These are phyloP conservation scores for Trichothecium sympodiale DNA, from an alignment of 2,329 filamentous ascomycete genomes.

Conservation along the genomic window DNA sequence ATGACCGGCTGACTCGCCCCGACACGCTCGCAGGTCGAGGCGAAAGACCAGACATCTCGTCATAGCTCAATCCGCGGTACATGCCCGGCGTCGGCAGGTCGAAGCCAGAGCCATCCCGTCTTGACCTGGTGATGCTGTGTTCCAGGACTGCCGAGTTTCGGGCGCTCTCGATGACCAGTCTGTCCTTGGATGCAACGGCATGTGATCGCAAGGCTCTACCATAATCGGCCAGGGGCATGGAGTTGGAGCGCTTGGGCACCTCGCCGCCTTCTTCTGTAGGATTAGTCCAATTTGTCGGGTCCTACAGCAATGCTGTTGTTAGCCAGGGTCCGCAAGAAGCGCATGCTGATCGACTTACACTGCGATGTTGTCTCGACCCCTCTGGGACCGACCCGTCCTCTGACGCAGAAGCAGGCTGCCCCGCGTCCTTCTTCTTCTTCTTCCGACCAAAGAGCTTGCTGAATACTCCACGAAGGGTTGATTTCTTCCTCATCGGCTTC, in stretches of 20 bases:
- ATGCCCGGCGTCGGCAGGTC: slow-evolving; percentile 7
- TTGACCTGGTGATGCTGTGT: slow-evolving; percentile 22
- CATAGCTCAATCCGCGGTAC: slow-evolving; percentile 16
- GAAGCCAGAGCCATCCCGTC: slow-evolving; percentile 7
- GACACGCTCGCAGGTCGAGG: slow-evolving; percentile 52
- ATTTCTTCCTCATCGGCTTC: slow-evolving; percentile 43
- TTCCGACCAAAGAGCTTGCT: slow-evolving; percentile 48
- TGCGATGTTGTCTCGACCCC: neutral
- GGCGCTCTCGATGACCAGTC: slow-evolving; percentile 39
- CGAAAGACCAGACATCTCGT: slow-evolving; percentile 42
- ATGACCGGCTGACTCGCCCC: slow-evolving; percentile 30
- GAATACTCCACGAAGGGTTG: slow-evolving; percentile 42
- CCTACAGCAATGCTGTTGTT: no score
- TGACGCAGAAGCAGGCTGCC: neutral
- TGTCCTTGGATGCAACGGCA: slow-evolving; percentile 45
- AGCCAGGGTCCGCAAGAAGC: slow-evolving; percentile 21
- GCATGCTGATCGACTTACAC: neutral
- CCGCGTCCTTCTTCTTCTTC: slow-evolving; percentile 26
- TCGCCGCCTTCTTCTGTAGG: slow-evolving; percentile 11
- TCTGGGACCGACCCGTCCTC: slow-evolving; percentile 26
- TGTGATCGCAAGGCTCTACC: slow-evolving; percentile 51
- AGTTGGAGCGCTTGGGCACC: slow-evolving; percentile 41
- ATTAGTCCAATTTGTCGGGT: no score
- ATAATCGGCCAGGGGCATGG: slow-evolving; percentile 49
- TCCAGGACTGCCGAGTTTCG: slow-evolving; percentile 43